Base-by-base conservation (phyloP, 192 early-diverging fungal species). In the Coemansia sp. region DNA sequence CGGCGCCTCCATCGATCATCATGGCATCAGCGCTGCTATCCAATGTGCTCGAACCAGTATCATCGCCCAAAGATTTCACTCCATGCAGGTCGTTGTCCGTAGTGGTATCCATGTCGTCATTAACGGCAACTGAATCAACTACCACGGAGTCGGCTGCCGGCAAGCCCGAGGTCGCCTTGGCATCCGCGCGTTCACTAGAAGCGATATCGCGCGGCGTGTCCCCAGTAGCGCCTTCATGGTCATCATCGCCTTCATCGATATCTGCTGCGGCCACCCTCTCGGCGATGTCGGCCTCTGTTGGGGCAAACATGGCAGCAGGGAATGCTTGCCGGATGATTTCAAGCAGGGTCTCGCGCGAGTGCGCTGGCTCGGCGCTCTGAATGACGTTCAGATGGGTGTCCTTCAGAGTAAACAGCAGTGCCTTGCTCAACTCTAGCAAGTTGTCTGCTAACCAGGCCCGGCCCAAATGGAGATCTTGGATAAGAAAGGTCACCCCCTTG, bases 371-470 rank as follows among this genome's bases (percentile, higher is more conserved):
- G 2, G 50, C 42, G 44, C 72, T 37, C 3, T 70, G 69, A 9
- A 82, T 50, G 3, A 61, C 69, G 60, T 47, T 82, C 17, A 73
- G 14, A 42, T 66, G 68, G 73, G 79, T 83, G 73, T 97, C 97
- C 81, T 99, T 98, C 11, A 99, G 88, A 19, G 98, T 92, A 67
- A 95, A 98, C 5, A 99, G 75, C 17, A 99, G 74, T 1, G 95
- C 91, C 66, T 94, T 93, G 69, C 94, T 91, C 71, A 98, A 96
- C 66, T 98, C 98, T 9, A 98, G 75, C 63, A 97, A 90, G 73
- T 96, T 95, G 35, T 93, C 92, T n/a, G 94, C 74, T 85, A 98
- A 90, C 98, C 98, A 99, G 35, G 87, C 82, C 17, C 87, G 86
- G 6, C 95, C 93, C 76, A 99, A 84, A 26, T 92, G 88, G 35